phyloP scores from a whole-genome alignment of 805 yeast species.

The Saccharomycopsis fibuligera region DNA sequence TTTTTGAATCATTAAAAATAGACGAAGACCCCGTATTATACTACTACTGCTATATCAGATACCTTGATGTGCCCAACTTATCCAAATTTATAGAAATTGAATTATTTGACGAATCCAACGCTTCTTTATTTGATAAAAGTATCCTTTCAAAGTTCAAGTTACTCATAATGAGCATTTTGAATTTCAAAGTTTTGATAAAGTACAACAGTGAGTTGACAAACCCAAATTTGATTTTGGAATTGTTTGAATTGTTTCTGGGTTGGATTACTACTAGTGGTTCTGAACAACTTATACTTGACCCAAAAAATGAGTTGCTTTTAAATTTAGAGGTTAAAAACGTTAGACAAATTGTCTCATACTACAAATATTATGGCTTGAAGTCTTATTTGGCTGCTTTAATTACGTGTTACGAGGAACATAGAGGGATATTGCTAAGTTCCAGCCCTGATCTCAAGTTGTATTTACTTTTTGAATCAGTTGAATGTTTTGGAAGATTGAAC shows the following conservation, averaged over 20 bases:
- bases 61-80: not conserved
- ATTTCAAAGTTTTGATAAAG: constrained; percentile 6
- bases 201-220: constrained; percentile 2
- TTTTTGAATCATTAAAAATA: constrained; percentile 22
- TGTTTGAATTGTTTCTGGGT: constrained; percentile 2
- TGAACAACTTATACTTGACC: not conserved
- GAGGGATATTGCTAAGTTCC: not conserved
- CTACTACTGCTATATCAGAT: constrained; percentile 7
- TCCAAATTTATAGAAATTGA: not conserved
- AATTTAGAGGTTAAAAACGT: constrained; percentile 6
- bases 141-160: not conserved
- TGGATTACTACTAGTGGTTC: constrained; percentile 7
- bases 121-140: not conserved
- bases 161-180: constrained; percentile 3
- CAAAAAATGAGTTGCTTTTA: not conserved
- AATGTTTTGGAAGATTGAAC: not conserved
- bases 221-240: constrained; percentile 1
- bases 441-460: not conserved
- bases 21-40: constrained; percentile 29
- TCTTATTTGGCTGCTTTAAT: not conserved
- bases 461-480: constrained; percentile 1
- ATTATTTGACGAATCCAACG: not conserved
- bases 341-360: not conserved
- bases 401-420: not conserved
- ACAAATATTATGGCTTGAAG: constrained; percentile 2